Percentiles rank a stretch among this genome's conserved stretches.
These are phyloP conservation scores for Kodamaea kakaduensis DNA, from an alignment of 805 yeast genomes.

Conservation along the genomic window DNA sequence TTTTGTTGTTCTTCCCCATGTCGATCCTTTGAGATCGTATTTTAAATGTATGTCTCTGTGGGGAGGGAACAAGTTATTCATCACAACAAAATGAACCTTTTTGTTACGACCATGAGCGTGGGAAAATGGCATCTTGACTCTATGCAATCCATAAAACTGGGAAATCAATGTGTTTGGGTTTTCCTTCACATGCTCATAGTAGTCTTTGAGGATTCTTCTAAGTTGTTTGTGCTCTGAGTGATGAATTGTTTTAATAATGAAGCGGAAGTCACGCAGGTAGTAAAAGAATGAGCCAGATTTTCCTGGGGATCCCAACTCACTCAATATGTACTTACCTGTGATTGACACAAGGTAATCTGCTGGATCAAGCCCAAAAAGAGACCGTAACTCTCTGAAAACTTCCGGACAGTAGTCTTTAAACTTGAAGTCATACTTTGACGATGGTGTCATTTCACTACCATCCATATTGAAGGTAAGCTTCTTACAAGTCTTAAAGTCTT, in stretches of 20 bases:
- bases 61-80: conserved; percentile 97
- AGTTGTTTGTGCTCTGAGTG: conserved; percentile 87
- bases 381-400: conserved; percentile 82
- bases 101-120: conserved; percentile 42
- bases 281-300: conserved; percentile 96
- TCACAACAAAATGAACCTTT: conserved; percentile 88
- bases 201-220: conserved; percentile 66
- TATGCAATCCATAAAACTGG: conserved; percentile 94
- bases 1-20: conserved; percentile 69
- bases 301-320: conserved; percentile 93
- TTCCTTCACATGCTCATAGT: conserved; percentile 71
- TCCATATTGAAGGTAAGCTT: conserved; percentile 82
- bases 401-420: conserved; percentile 95
- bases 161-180: conserved; percentile 87
- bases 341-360: conserved; percentile 92
- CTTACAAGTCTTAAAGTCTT: conserved; percentile 67
- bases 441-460: conserved; percentile 88
- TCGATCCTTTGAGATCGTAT: conserved; percentile 91
- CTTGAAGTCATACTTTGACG: conserved; percentile 91
- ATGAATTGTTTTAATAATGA: conserved; percentile 93
- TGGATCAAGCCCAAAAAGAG: conserved; percentile 82
- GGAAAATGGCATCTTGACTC: conserved; percentile 82
- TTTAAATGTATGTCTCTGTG: conserved; percentile 79
- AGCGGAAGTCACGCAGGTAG: conserved; percentile 88
- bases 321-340: conserved; percentile 87